Percentiles rank a stretch among this genome's conserved stretches.
These are phyloP conservation scores for Effrenium voratum DNA, from an alignment of 73 alveolate species.

Conservation along the genomic window DNA sequence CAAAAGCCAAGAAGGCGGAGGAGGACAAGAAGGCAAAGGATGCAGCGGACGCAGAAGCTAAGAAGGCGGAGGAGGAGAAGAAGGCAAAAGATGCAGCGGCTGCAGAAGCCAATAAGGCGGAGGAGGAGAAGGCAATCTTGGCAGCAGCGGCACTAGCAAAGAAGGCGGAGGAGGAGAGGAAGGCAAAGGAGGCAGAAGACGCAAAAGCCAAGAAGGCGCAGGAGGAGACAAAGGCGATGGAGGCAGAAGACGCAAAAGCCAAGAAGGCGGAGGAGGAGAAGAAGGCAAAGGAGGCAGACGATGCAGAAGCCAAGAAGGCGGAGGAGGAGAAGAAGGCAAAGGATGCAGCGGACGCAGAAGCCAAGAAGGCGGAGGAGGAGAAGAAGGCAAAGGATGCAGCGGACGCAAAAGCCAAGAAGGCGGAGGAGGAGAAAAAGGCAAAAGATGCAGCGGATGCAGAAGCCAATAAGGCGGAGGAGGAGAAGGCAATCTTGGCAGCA, in stretches of 20 bases:
- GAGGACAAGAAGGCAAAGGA: conserved; percentile 23
- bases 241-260: neutral
- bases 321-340: neutral
- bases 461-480: conserved; percentile 36
- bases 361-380: conserved; percentile 50
- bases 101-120: conserved; percentile 35
- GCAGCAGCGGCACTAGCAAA: conserved; percentile 19
- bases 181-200: neutral
- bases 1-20: conserved; percentile 47
- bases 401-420: conserved; percentile 26
- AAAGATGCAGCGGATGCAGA: conserved; percentile 6
- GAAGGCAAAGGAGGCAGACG: neutral
- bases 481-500: neutral
- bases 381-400: conserved; percentile 29
- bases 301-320: conserved; percentile 22
- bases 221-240: neutral
- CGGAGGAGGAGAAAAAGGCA: conserved; percentile 9
- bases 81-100: neutral
- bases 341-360: conserved; percentile 16
- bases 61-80: neutral
- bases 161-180: neutral
- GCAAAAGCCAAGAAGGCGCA: conserved; percentile 33
- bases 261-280: neutral
- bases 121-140: neutral
- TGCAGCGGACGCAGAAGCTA: neutral